Conservation (phyloP, 108 stramenopile genomes). For the Craspedostauros australis region DNA sequence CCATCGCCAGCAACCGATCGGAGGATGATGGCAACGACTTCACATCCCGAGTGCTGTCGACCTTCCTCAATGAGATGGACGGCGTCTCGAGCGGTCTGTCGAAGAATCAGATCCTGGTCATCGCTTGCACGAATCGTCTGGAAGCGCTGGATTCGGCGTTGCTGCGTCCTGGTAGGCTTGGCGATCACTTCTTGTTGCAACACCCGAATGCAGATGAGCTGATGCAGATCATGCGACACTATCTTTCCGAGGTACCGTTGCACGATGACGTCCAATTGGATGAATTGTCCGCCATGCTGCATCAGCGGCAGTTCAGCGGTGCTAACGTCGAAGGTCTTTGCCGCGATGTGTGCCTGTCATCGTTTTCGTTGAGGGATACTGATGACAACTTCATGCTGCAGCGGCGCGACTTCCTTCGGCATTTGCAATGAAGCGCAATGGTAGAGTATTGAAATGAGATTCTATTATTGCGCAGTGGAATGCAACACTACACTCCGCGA, state of each 20-base stretch:
- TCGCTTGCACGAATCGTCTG: slow-evolving; percentile 96
- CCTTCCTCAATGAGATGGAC: slow-evolving; percentile 97
- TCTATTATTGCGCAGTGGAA: no score
- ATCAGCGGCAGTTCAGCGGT: slow-evolving; percentile 29
- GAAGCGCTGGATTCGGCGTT: slow-evolving; percentile 88
- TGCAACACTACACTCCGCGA: no score
- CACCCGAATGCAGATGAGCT: slow-evolving; percentile 40
- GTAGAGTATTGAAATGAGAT: no score
- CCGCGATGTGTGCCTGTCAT: slow-evolving; percentile 68
- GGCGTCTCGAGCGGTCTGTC: slow-evolving; percentile 66
- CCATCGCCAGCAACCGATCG: slow-evolving; percentile 83
- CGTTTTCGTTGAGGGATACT: no score
- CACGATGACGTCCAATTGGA: slow-evolving; percentile 10
- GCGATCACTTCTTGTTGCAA: slow-evolving; percentile 62
- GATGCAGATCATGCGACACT: slow-evolving; percentile 40
- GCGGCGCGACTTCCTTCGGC: no score
- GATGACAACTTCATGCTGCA: no score
- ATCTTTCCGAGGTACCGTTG: slow-evolving; percentile 20
- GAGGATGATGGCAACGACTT: slow-evolving; percentile 52
- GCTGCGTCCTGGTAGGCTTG: slow-evolving; percentile 93
- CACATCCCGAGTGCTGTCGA: slow-evolving; percentile 75
- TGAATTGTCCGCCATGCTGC: slow-evolving; percentile 22
- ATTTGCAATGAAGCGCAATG: no score
- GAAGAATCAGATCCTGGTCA: slow-evolving; percentile 78
- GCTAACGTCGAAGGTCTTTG: slow-evolving; percentile 68